Percentiles rank a stretch among this genome's conserved stretches.
phyloP scores from a whole-genome alignment of 2,329 filamentous ascomycete species.

The Talaromyces islandicus region DNA sequence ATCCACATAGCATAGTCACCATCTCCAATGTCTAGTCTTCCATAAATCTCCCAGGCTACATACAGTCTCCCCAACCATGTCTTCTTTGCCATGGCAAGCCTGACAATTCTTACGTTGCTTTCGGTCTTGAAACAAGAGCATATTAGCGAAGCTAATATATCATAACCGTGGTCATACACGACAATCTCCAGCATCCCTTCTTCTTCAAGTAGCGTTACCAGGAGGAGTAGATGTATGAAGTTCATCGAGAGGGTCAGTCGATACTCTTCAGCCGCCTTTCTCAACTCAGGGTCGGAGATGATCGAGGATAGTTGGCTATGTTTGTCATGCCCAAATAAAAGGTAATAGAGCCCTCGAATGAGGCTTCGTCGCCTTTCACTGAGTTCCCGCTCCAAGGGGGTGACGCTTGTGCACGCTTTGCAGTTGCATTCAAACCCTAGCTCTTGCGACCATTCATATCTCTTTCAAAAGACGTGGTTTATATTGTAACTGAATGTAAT shows the following conservation, averaged over 20 bases:
- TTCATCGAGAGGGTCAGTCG: neutral
- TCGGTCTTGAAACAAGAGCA: neutral
- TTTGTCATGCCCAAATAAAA: neutral
- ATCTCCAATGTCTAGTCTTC: neutral
- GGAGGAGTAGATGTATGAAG: neutral
- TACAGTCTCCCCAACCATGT: slow-evolving; percentile 1
- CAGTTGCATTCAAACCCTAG: neutral
- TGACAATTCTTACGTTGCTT: neutral
- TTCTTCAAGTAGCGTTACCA: neutral
- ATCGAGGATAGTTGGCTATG: neutral
- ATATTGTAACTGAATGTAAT: neutral
- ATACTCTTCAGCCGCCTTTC: neutral
- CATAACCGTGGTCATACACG: too few relatives aligned
- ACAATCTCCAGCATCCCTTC: neutral
- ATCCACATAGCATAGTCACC: too few relatives aligned
- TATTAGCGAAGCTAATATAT: too few relatives aligned
- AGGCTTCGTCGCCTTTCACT: neutral
- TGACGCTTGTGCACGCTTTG: neutral
- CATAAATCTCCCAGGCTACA: slow-evolving; percentile 15
- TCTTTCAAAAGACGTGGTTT: neutral
- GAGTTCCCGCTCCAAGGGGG: neutral
- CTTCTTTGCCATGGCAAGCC: neutral
- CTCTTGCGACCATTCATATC: neutral
- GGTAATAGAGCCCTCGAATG: neutral
- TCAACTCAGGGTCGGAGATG: neutral